These are phyloP conservation scores for Trichophyton simii DNA, from an alignment of 2,329 filamentous ascomycete genomes.

Conservation along the genomic window DNA sequence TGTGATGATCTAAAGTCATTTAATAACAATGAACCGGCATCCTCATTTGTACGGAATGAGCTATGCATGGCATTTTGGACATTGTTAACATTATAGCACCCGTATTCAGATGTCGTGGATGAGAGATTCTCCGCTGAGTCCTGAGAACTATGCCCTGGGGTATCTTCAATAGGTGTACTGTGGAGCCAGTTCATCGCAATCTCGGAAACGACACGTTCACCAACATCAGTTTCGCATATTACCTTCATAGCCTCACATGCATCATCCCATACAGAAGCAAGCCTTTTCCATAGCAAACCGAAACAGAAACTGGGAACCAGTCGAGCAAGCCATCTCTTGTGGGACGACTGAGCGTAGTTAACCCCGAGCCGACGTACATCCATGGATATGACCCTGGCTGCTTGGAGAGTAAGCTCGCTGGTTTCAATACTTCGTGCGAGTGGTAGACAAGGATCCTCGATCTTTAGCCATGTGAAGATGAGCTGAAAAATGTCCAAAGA, in stretches of 20 bases:
- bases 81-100: conserved; percentile 62
- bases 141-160: neutral
- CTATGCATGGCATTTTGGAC: conserved; percentile 43
- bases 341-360: conserved; percentile 47
- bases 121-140: conserved; percentile 6
- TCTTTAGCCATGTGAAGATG: conserved; percentile 39
- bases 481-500: conserved; percentile 60
- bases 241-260: conserved; percentile 61
- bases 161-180: conserved; percentile 7
- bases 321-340: conserved; percentile 53
- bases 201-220: conserved; percentile 59
- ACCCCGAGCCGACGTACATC: conserved; percentile 65
- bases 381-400: conserved; percentile 66
- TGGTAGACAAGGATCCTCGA: conserved; percentile 34
- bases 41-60: conserved; percentile 42
- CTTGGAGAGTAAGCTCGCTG: conserved; percentile 63
- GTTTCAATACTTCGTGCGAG: conserved; percentile 70
- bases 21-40: conserved; percentile 47
- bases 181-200: conserved; percentile 68
- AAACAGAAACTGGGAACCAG: conserved; percentile 76
- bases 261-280: conserved; percentile 81
- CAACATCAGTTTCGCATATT: conserved; percentile 56
- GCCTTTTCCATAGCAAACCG: conserved; percentile 72
- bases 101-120: conserved; percentile 46
- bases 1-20: conserved; percentile 54